phyloP scores from a whole-genome alignment of 2,329 filamentous ascomycete genomes.

The Trichophyton rubrum region DNA sequence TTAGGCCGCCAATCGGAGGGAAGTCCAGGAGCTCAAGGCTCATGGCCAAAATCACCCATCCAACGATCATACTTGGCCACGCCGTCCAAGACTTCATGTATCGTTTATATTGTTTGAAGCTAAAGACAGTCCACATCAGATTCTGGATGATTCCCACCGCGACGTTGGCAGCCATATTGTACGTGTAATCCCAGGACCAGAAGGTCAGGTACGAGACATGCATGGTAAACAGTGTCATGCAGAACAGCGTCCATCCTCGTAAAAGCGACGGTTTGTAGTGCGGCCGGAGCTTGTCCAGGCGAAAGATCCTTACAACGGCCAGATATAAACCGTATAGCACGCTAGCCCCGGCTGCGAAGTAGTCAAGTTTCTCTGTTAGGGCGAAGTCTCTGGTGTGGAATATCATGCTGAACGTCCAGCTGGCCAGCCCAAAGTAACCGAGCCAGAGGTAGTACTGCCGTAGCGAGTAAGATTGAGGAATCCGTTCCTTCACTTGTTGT shows the following conservation, averaged over 20 bases:
- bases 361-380: constrained; percentile 85
- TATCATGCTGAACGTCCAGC: constrained; percentile 79
- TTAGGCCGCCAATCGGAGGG: constrained; percentile 62
- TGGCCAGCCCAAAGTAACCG: constrained; percentile 65
- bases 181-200: constrained; percentile 86
- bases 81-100: constrained; percentile 65
- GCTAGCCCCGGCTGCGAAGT: constrained; percentile 81
- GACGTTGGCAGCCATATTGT: constrained; percentile 96
- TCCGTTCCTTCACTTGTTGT: constrained; percentile 51
- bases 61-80: constrained; percentile 82
- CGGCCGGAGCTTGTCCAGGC: constrained; percentile 52
- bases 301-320: constrained; percentile 66
- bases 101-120: constrained; percentile 55
- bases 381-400: constrained; percentile 86
- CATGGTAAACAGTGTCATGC: constrained; percentile 54
- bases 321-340: constrained; percentile 90
- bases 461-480: constrained; percentile 63
- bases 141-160: constrained; percentile 69
- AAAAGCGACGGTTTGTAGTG: constrained; percentile 44
- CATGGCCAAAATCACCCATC: constrained; percentile 88
- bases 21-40: constrained; percentile 93
- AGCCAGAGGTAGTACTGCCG: constrained; percentile 69
- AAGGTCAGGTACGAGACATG: constrained; percentile 78
- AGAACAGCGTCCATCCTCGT: constrained; percentile 63
- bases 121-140: constrained; percentile 74